Evolutionary conservation across 768 basidiomycete genomes (phyloP), one percentile per base, ranked within the genome.

Genomic region (Lactarius tabidus): DNA sequence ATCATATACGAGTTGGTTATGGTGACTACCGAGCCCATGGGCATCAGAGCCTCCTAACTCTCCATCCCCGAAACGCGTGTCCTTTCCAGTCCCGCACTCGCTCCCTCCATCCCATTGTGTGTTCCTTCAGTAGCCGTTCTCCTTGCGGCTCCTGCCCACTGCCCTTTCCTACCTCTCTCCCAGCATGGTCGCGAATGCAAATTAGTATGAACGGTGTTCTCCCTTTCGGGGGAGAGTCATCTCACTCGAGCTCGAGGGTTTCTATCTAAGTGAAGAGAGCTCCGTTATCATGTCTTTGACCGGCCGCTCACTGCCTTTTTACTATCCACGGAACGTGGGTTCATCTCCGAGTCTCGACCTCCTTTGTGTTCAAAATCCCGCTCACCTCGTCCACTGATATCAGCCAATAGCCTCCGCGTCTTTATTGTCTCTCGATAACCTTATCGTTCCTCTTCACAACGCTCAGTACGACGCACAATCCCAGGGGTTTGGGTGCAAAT

Each of bases 201-300:
- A 78, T 76, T n/a, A n/a, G n/a, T 77, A 78, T 76, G 85, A 84
- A 75, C 77, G 84, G 57, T 86, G 81, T 72, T 78, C 84, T 17
- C 81, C 85, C 20, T 85, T 85, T 75, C 82, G 81, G 57, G 77
- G 79, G 62, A 68, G 23, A 10, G 12, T 72, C 64, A 79, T 82
- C 74, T 77, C 80, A 66, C 75, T 79, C 64, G 89, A 89, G 48
- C 33, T 48, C 73, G 87, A 89, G 71, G 83, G 86, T 41, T 81
- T 82, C 52, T 86, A 85, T 75, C 88, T 86, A 28, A 88, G 86
- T 74, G 88, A 90, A 72, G 89, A 59, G 88, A 86, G 66, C 76
- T 90, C 28, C 87, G 89, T 71, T 90, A 89, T 2, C 89, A 89
- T 69, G 81, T 85, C 59, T 87, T 87, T 76, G 82, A 85, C 77